Evolutionary conservation across 805 yeast genomes (phyloP).

Genomic region (Candida nanaspora): DNA sequence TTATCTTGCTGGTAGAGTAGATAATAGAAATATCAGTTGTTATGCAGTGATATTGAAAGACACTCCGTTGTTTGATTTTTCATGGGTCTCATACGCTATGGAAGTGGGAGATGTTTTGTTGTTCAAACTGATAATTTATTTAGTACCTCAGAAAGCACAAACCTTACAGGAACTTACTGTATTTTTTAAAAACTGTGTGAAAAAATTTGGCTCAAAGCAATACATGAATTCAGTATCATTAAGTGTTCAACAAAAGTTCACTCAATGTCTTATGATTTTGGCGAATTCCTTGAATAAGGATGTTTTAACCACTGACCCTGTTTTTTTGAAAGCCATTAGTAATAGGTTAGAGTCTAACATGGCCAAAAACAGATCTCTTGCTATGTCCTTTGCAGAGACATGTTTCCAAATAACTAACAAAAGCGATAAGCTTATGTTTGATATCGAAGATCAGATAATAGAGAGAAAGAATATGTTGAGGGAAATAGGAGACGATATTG

Average conservation of each 20-base stretch:
- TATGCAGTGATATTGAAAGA: conserved; percentile 3
- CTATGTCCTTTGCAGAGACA: conserved; percentile 50
- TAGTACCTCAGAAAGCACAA: background rate
- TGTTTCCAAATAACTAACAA: conserved; percentile 27
- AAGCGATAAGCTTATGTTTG: conserved; percentile 24
- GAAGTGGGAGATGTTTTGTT: background rate
- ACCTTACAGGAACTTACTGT: background rate
- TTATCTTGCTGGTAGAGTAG: conserved; percentile 1
- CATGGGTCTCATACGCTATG: background rate
- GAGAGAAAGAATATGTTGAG: conserved; percentile 11
- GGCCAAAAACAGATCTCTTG: conserved; percentile 39
- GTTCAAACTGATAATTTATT: background rate
- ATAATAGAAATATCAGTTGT: background rate
- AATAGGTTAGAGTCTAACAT: conserved; percentile 45
- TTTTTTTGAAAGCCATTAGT: conserved; percentile 46
- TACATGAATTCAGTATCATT: conserved; percentile 28
- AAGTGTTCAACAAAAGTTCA: conserved; percentile 37
- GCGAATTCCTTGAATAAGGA: conserved; percentile 16
- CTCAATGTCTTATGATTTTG: conserved; percentile 39
- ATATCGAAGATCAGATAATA: conserved; percentile 14
- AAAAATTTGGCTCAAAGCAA: conserved; percentile 16
- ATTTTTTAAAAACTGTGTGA: background rate
- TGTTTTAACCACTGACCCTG: conserved; percentile 19
- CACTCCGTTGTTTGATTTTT: conserved; percentile 3
- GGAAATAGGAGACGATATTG: conserved; percentile 3